Evolutionary conservation across 345 rosid species (phyloP).

Genomic region (Eutrema yunnanense): DNA sequence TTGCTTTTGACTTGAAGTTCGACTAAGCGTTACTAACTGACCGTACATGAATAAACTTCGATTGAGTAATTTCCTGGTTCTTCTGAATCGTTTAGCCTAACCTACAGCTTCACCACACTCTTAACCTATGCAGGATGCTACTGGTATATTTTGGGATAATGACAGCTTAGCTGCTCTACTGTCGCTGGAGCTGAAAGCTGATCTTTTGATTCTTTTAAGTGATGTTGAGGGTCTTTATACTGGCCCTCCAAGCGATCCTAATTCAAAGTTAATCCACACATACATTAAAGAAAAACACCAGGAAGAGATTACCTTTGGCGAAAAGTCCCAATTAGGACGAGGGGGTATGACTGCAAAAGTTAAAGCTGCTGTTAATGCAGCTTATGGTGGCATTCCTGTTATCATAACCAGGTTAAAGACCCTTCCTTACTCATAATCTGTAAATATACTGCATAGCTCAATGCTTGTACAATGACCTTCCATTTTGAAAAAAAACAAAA

Average conservation of each 20-base stretch:
- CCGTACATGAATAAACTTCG: not conserved
- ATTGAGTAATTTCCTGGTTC: not conserved
- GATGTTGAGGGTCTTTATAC: constrained; percentile 97
- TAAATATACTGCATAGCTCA: not conserved
- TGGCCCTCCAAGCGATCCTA: constrained; percentile 92
- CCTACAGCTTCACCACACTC: not conserved
- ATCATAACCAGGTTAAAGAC: constrained; percentile 74
- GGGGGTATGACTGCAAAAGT: constrained; percentile 99
- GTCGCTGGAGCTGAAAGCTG: constrained; percentile 90
- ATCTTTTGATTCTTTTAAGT: constrained; percentile 85
- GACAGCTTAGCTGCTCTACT: constrained; percentile 94
- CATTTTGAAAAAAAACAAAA: not conserved
- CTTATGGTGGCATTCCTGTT: constrained; percentile 87
- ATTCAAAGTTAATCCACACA: constrained; percentile 79
- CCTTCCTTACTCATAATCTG: not conserved
- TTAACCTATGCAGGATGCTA: constrained; percentile 68
- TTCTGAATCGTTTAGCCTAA: not conserved
- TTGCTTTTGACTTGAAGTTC: not conserved
- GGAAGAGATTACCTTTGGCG: constrained; percentile 85
- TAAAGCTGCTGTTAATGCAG: constrained; percentile 90
- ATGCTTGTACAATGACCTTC: not conserved
- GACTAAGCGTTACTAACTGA: not conserved
- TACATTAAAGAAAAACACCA: constrained; percentile 76
- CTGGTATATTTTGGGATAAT: constrained; percentile 99
- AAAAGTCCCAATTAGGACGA: constrained; percentile 92